Percentiles rank a stretch among this genome's conserved stretches.
These are phyloP conservation scores for Lachnellula arida DNA, from an alignment of 2,329 filamentous ascomycete genomes.

Conservation along the genomic window DNA sequence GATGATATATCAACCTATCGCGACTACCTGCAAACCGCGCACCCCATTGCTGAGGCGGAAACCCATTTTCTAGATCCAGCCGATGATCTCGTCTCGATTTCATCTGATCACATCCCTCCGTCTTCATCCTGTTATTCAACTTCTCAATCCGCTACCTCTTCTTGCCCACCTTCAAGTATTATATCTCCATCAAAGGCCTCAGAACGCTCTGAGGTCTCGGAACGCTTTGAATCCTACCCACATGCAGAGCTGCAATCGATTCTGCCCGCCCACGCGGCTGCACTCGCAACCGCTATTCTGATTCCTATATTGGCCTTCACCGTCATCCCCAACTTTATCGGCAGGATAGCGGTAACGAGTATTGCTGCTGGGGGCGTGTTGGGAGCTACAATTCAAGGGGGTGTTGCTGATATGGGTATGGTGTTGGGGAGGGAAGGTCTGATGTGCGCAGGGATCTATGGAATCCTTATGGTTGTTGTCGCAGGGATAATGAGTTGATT, in stretches of 20 bases:
- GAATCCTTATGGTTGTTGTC: constrained; percentile 26
- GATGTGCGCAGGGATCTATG: constrained; percentile 26
- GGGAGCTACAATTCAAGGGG: constrained; percentile 19
- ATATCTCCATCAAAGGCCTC: neutral
- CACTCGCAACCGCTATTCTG: constrained; percentile 49
- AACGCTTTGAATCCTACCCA: constrained; percentile 13
- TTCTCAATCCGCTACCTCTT: neutral
- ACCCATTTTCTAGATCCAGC: constrained; percentile 29
- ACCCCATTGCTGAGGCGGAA: constrained; percentile 55
- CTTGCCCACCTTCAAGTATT: neutral
- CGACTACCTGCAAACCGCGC: constrained; percentile 49
- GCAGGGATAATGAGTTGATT: constrained; percentile 22
- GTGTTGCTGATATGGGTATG: constrained; percentile 8
- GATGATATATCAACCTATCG: constrained; percentile 50
- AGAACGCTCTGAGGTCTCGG: neutral
- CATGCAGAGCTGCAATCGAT: constrained; percentile 23
- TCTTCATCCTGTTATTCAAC: constrained; percentile 4
- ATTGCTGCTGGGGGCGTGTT: constrained; percentile 46
- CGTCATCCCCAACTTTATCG: constrained; percentile 51
- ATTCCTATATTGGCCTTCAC: constrained; percentile 55
- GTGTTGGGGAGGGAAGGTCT: constrained; percentile 19
- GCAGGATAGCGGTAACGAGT: constrained; percentile 52
- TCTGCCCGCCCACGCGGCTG: constrained; percentile 35
- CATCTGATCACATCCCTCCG: constrained; percentile 11
- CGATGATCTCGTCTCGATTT: constrained; percentile 29